Evolutionary conservation across 306 rosid genomes (phyloP).

Genomic region (Quercus engelmannii): DNA sequence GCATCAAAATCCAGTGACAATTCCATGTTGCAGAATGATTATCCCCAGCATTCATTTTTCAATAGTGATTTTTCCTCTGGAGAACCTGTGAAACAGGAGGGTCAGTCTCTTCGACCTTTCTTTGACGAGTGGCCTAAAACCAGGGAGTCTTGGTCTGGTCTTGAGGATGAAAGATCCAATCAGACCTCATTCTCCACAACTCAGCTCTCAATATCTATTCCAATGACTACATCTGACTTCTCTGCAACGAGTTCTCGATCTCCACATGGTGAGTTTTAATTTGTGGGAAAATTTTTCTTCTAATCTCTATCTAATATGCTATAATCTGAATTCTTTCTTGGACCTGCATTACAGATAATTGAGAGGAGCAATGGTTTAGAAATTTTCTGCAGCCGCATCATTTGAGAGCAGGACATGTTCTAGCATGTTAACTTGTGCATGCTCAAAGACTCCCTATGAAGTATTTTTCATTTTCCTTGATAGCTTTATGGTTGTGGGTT

Average conservation of each 20-base stretch:
- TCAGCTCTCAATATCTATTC: slow-evolving; percentile 51
- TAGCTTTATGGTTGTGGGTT: slow-evolving; percentile 6
- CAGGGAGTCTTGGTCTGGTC: slow-evolving; percentile 47
- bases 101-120: slow-evolving; percentile 46
- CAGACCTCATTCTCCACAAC: slow-evolving; percentile 47
- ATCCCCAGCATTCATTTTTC: slow-evolving; percentile 30
- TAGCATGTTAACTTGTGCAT: not conserved
- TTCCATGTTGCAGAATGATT: slow-evolving; percentile 24
- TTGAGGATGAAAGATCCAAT: slow-evolving; percentile 43
- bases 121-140: slow-evolving; percentile 49
- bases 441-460: not conserved
- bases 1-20: slow-evolving; percentile 25
- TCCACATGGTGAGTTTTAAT: slow-evolving; percentile 35
- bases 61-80: slow-evolving; percentile 21
- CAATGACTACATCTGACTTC: slow-evolving; percentile 37
- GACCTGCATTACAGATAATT: slow-evolving; percentile 18
- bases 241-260: slow-evolving; percentile 35
- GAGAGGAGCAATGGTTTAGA: slow-evolving; percentile 20
- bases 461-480: not conserved
- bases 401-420: not conserved
- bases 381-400: slow-evolving; percentile 1
- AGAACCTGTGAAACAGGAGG: slow-evolving; percentile 35
- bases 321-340: not conserved
- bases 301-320: not conserved
- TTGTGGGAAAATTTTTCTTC: not conserved